Percentiles rank a stretch among this genome's conserved stretches.
Conservation (phyloP, 805 yeast genomes). For the Zygoascus biomembranicola region DNA sequence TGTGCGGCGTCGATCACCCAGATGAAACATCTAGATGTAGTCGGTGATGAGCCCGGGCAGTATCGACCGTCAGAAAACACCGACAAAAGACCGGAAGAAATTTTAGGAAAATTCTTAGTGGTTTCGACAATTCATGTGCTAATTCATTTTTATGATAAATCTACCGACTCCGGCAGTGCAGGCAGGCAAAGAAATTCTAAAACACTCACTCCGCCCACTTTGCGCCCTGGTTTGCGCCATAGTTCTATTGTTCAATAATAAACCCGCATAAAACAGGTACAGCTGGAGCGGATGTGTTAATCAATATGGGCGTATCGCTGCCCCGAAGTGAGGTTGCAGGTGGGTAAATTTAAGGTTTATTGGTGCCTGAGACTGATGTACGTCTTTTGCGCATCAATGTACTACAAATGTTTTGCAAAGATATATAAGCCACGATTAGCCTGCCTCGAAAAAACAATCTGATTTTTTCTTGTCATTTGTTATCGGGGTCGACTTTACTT, state of each 20-base stretch:
- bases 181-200: neutral
- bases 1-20: too few species aligned
- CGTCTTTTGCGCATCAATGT: neutral
- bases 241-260: neutral
- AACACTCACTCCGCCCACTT: neutral
- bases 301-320: too few species aligned
- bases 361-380: neutral
- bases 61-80: too few species aligned
- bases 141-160: too few species aligned
- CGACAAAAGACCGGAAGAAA: too few species aligned
- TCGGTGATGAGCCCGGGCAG: too few species aligned
- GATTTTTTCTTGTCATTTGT: neutral
- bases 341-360: neutral
- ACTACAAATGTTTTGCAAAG: neutral
- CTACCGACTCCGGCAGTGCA: too few species aligned
- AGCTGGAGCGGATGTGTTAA: too few species aligned
- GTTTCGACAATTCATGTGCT: too few species aligned
- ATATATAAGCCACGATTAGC: neutral
- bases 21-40: too few species aligned
- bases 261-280: neutral
- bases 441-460: neutral
- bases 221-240: neutral
- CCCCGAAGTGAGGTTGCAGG: too few species aligned
- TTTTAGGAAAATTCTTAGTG: too few species aligned
- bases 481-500: neutral